Evolutionary conservation across 2,329 filamentous ascomycete genomes (phyloP).

Genomic region (Ambrosiella xylebori): DNA sequence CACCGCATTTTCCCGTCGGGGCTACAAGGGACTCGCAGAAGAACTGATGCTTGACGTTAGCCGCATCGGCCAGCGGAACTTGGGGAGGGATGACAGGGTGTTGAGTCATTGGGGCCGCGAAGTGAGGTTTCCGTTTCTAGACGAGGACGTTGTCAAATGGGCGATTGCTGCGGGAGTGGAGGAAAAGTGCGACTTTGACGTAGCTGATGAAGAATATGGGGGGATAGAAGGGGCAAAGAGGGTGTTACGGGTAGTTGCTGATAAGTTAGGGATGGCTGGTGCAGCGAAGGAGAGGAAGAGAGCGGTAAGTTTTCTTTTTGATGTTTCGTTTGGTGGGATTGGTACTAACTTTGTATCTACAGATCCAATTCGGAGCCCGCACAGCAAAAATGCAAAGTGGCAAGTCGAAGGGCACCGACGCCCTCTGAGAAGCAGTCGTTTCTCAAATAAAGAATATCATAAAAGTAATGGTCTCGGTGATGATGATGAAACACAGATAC

Average conservation of each 20-base stretch:
- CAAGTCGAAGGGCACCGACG: conserved; percentile 47
- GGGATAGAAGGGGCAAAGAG: conserved; percentile 63
- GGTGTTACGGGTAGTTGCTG: conserved; percentile 31
- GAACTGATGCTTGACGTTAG: conserved; percentile 75
- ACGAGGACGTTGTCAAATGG: conserved; percentile 73
- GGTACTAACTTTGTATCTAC: not conserved
- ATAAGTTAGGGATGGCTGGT: conserved; percentile 1
- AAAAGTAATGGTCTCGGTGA: not conserved
- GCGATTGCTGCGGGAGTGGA: conserved; percentile 57
- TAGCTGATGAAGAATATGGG: conserved; percentile 16
- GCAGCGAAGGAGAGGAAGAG: conserved; percentile 4
- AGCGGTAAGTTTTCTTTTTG: conserved; percentile 8
- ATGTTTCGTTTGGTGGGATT: not conserved
- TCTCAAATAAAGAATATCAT: not conserved
- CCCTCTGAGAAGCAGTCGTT: not conserved
- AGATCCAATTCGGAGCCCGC: conserved; percentile 70
- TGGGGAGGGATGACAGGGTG: conserved; percentile 82
- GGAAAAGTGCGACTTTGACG: conserved; percentile 69
- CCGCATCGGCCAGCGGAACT: conserved; percentile 79
- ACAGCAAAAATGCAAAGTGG: conserved; percentile 69
- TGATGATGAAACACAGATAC: conserved; percentile 55
- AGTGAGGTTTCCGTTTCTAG: conserved; percentile 76
- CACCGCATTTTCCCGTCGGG: conserved; percentile 51
- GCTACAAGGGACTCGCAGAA: conserved; percentile 54
- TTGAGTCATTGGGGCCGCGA: conserved; percentile 82